Base-by-base conservation (phyloP, 2,329 filamentous ascomycete genomes). In the Talaromyces sp. region DNA sequence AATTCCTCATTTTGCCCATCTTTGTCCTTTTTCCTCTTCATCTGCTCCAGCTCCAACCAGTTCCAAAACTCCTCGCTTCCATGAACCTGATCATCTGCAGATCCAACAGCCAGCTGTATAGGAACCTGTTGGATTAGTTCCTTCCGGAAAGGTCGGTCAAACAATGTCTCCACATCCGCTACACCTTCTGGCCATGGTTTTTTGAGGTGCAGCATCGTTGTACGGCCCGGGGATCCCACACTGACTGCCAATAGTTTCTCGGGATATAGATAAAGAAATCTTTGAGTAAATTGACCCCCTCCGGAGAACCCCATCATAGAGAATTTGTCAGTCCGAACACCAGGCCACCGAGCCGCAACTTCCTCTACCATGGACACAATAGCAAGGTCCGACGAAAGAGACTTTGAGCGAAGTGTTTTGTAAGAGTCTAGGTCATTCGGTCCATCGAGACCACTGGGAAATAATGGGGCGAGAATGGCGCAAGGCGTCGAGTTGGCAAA, bases 211-310 rank as follows among this genome's bases (percentile, higher is more conserved):
- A 75, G 63, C 7, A 45, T 14, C n/a, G 73, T 75, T 6, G 66
- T 65, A n/a, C 66, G 60, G 1, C 73, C 74, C 9, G 74, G 75
- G 8, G 75, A 73, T 22, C 74, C 74, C n/a, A 75, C 57, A 61
- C 72, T 75, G 5, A 70, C 70, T 16, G 70, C 71, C 3, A 64
- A 58, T 1, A 76, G 45, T 9, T 71, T 69, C 62, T 76, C 72
- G 3, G 75, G 72, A 64, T 76, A 68, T 27, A 77, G 62, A 63
- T 75, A 76, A 14, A 76, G 63, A 60, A 77, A 74, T 14, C 74
- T 69, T 41, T 74, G 73, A 0, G 68, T 67, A 61, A 76, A 76
- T 63, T 77, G 74, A 2, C 73, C 74, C 22, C 74, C 75, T 0
- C 72, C 74, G 7, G 73, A 74, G 45, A 73, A 76, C 1, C 73